These are phyloP conservation scores for Bisporella sp. DNA, from an alignment of 2,329 filamentous ascomycete species.

Conservation along the genomic window DNA sequence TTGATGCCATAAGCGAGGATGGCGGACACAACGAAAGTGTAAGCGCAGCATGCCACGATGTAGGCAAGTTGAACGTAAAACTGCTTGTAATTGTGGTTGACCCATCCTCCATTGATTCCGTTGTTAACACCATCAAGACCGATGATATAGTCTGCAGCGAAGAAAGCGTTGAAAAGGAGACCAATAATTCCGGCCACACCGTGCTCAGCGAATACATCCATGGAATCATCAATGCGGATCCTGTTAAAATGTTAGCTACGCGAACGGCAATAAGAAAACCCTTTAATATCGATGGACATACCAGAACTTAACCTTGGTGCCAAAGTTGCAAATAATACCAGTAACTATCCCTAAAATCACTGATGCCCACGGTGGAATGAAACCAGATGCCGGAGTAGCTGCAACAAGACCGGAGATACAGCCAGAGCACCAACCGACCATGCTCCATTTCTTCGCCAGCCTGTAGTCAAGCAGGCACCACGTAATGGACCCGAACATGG, in stretches of 20 bases:
- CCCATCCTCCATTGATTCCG: slow-evolving; percentile 59
- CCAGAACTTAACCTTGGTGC: slow-evolving; percentile 45
- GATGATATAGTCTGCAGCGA: slow-evolving; percentile 63
- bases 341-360: slow-evolving; percentile 59
- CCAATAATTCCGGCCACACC: slow-evolving; percentile 61
- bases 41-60: slow-evolving; percentile 58
- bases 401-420: slow-evolving; percentile 65
- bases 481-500: slow-evolving; percentile 83
- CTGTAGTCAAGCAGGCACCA: slow-evolving; percentile 97
- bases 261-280: neutral
- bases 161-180: slow-evolving; percentile 66
- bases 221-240: slow-evolving; percentile 60
- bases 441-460: slow-evolving; percentile 43
- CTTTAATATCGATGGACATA: neutral
- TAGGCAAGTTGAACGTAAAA: slow-evolving; percentile 78
- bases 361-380: slow-evolving; percentile 61
- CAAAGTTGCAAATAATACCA: slow-evolving; percentile 62
- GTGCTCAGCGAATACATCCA: slow-evolving; percentile 69
- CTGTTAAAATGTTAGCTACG: slow-evolving; percentile 24
- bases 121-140: slow-evolving; percentile 73
- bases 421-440: slow-evolving; percentile 68
- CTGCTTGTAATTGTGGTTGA: slow-evolving; percentile 67
- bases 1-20: slow-evolving; percentile 70
- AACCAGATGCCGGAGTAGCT: slow-evolving; percentile 62
- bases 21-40: slow-evolving; percentile 68